Base-by-base conservation (phyloP, 495 filamentous ascomycete genomes). In the Penicillium coprophilum region DNA sequence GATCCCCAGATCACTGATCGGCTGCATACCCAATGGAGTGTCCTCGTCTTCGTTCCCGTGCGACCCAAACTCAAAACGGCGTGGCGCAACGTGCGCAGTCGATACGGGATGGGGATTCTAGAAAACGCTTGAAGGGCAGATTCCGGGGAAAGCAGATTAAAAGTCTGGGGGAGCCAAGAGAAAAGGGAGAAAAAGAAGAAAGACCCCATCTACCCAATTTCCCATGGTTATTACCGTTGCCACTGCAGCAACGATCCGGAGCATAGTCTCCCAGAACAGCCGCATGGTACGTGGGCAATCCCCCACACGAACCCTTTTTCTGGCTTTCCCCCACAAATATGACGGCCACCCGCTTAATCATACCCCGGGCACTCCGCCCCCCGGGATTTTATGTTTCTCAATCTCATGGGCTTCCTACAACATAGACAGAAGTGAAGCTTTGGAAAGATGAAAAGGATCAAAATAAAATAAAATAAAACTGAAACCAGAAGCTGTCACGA, bases 271-370 rank as follows among this genome's bases (percentile, higher is more conserved):
- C 34, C 5, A 43, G 36, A 41, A 43, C 38, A 41, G 46, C 46
- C 46, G 46, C 23, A 28, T 6, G 49, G 39, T 27, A 36, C 7
- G 24, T 27, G 40, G 59, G 31, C 38, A 55, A 65, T 62, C 60
- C 65, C 65, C 65, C 65, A 68, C 63, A 68, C 65, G 57, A 65
- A 61, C 62, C 57, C 57, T 53, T 57, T 49, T 50, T 38, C n/a
- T 36, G 32, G 17, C n/a, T 46, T 39, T 65, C 63, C 66, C 66
- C 63, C 66, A 68, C 66, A 66, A 68, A 68, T 66, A 66, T 68
- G 60, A 63, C 66, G 60, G 59, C 41, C 56, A 39, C 55, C 60
- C 53, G 61, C 45, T 32, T 15, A 28, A 17, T 50, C 32, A 21
- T 21, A 40, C 34, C 34, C 34, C 15, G 34, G 7, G 4, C 34